Percentiles rank a stretch among this genome's conserved stretches.
These are phyloP conservation scores for Yamadazyma philogaea DNA, from an alignment of 805 yeast genomes.

Conservation along the genomic window DNA sequence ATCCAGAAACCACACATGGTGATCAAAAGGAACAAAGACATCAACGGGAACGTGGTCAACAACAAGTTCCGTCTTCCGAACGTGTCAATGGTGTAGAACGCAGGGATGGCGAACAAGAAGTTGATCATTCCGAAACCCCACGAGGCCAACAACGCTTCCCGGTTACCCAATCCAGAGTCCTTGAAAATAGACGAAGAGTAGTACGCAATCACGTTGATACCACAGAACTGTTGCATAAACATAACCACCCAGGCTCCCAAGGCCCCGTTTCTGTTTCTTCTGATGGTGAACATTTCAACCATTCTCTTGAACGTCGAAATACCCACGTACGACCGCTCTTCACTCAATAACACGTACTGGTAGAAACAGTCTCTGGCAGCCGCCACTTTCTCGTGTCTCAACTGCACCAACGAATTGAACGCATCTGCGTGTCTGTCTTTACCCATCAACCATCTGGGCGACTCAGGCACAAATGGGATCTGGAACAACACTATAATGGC, in stretches of 20 bases:
- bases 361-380: slow-evolving; percentile 68
- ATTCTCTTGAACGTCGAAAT: slow-evolving; percentile 45
- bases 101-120: slow-evolving; percentile 79
- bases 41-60: slow-evolving; percentile 58
- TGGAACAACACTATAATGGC: slow-evolving; percentile 51
- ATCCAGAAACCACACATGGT: slow-evolving; percentile 76
- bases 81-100: slow-evolving; percentile 72
- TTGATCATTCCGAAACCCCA: slow-evolving; percentile 85
- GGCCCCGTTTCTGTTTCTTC: slow-evolving; percentile 83
- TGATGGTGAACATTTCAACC: slow-evolving; percentile 59
- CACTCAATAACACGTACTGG: slow-evolving; percentile 54
- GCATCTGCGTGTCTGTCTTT: slow-evolving; percentile 50
- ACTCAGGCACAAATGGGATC: slow-evolving; percentile 61
- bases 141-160: slow-evolving; percentile 69
- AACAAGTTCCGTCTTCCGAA: slow-evolving; percentile 68
- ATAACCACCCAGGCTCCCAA: slow-evolving; percentile 77
- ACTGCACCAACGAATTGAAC: slow-evolving; percentile 42
- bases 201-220: slow-evolving; percentile 84
- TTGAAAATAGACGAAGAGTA: slow-evolving; percentile 76
- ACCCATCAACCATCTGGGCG: slow-evolving; percentile 67
- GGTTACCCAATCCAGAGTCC: slow-evolving; percentile 60
- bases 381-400: slow-evolving; percentile 46
- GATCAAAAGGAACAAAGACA: slow-evolving; percentile 57
- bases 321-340: slow-evolving; percentile 52
- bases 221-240: slow-evolving; percentile 91